Evolutionary conservation across 2,329 filamentous ascomycete genomes (phyloP), one percentile per base, ranked within the genome.

Genomic region (Fusarium oxysporum): DNA sequence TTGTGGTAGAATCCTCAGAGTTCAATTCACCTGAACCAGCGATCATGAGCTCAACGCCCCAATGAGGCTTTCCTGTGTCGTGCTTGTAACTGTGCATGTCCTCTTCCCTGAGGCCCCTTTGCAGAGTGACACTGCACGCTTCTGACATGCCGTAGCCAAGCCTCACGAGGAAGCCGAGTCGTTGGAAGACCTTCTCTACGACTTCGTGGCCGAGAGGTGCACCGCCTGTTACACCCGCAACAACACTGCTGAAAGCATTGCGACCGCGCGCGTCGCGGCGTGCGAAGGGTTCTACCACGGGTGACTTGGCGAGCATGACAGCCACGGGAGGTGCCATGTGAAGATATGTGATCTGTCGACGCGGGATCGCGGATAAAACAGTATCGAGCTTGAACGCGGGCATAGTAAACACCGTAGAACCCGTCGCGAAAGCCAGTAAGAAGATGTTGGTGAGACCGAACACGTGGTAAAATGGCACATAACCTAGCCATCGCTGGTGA

Each of bases 141-240:
- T 94, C 92, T 17, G 92, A 93, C 88, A 94, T 92, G 2, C 93
- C 93, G 86, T 92, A 94, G 3, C 92, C 92, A 77, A 93, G 88
- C 78, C 82, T 72, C 14, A 83, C 71, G 5, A 80, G 75, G 74
- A 86, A 82, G 78, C 89, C 92, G 32, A 90, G 80, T 32, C 84
- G 84, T 76, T 91, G 87, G 78, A 91, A 90, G 19, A 91, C 87
- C 73, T 92, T 88, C 38, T 84, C 83, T 48, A 86, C 86, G 17
- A 89, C 83, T 72, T 91, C 86, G 47, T 84, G 83, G 2, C 85
- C 84, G 7, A 91, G 79, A 1, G 92, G 92, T 6, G 92, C 92
- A 6, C 92, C 92, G 43, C 92, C 92, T 53, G 85, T 88, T 0
- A 85, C 83, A 3, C 90, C 83, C 0, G 75, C 77, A 35, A 86